Evolutionary conservation across 768 basidiomycete species (phyloP).

Genomic region (Podaxis sp.): DNA sequence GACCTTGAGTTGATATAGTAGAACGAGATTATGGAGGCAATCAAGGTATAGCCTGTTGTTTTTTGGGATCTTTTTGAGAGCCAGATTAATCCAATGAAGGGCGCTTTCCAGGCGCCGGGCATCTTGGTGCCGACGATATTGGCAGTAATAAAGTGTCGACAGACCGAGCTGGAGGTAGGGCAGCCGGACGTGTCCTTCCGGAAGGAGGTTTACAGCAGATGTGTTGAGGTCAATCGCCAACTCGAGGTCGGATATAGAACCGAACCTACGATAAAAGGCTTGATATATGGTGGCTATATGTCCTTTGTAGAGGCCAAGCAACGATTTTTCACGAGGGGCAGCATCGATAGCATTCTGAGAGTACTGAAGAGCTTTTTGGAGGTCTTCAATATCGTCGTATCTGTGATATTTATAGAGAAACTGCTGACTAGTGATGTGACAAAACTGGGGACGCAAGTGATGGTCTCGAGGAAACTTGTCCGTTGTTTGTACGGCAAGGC

Average conservation of each 20-base stretch:
- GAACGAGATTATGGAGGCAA: neutral
- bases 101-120: neutral
- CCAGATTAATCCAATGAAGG: neutral
- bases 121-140: neutral
- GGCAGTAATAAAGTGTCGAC: neutral
- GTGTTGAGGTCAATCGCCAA: neutral
- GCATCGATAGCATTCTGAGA: neutral
- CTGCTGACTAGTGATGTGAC: neutral
- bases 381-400: neutral
- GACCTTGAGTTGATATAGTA: neutral
- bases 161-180: neutral
- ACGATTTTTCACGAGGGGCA: neutral
- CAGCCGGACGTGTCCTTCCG: neutral
- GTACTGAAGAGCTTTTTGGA: neutral
- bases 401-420: neutral
- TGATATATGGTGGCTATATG: neutral
- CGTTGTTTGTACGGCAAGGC: neutral
- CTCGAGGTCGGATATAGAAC: neutral
- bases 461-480: neutral
- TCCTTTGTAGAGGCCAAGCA: neutral
- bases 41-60: neutral
- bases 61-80: neutral
- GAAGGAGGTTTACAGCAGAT: neutral
- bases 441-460: neutral
- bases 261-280: neutral